Conservation (phyloP, 2,329 filamentous ascomycete genomes). For the Neurospora sp. region DNA sequence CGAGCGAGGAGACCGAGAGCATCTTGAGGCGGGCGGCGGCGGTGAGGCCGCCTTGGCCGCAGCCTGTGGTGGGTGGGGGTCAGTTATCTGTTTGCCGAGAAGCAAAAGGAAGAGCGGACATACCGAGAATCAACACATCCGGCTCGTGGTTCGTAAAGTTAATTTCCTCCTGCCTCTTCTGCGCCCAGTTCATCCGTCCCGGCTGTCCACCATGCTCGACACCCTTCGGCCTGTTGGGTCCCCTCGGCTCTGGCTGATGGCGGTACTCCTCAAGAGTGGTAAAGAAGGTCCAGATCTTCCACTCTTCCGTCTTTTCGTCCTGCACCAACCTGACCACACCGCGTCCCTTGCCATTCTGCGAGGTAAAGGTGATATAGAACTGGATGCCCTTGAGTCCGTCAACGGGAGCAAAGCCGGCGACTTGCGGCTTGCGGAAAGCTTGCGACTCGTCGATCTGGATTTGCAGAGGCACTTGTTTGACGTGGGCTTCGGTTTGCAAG, state of each 20-base stretch:
- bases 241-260: conserved; percentile 32
- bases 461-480: background rate
- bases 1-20: conserved; percentile 39
- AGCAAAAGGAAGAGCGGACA: conserved; percentile 2
- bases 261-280: conserved; percentile 37
- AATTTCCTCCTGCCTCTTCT: conserved; percentile 34
- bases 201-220: conserved; percentile 36
- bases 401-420: conserved; percentile 31
- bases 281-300: conserved; percentile 48
- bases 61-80: conserved; percentile 26
- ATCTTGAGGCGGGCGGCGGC: conserved; percentile 45
- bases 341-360: conserved; percentile 35
- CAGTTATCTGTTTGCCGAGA: conserved; percentile 1
- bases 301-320: conserved; percentile 24
- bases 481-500: conserved; percentile 21
- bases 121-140: conserved; percentile 46
- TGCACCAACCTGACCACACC: conserved; percentile 37
- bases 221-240: conserved; percentile 34
- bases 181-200: conserved; percentile 42
- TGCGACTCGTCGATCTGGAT: conserved; percentile 26
- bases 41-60: conserved; percentile 45
- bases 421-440: conserved; percentile 29
- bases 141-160: conserved; percentile 40
- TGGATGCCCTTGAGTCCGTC: conserved; percentile 37
- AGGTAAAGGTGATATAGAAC: conserved; percentile 39